These are phyloP conservation scores for Pichia inconspicua DNA, from an alignment of 1,139 yeast species.

Conservation along the genomic window DNA sequence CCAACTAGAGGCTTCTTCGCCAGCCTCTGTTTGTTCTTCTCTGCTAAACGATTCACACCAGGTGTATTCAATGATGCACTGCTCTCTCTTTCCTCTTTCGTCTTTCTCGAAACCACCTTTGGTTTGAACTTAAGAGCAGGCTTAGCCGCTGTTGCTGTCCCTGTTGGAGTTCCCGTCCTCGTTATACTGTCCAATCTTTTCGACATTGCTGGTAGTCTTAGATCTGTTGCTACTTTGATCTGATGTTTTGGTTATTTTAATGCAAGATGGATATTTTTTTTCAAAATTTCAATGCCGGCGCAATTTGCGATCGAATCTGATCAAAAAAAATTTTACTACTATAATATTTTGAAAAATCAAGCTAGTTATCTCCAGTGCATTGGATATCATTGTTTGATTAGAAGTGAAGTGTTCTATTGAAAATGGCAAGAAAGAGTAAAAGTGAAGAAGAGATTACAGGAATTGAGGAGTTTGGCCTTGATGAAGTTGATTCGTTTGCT, in stretches of 20 bases:
- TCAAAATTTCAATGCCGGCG: background rate
- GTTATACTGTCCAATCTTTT: conserved; percentile 32
- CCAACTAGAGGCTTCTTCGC: background rate
- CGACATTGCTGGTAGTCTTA: conserved; percentile 5
- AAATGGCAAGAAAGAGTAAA: conserved; percentile 15
- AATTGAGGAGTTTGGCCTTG: conserved; percentile 34
- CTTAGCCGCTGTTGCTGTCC: conserved; percentile 25
- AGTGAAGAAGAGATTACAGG: conserved; percentile 16
- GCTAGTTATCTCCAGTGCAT: no score
- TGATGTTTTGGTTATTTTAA: background rate
- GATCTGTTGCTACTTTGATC: background rate
- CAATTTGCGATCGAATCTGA: background rate
- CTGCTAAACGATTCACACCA: conserved; percentile 21
- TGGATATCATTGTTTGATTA: background rate
- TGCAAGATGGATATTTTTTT: no score
- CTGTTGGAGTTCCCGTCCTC: conserved; percentile 19
- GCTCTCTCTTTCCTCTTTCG: conserved; percentile 76
- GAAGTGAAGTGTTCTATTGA: background rate
- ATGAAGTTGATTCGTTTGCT: conserved; percentile 69
- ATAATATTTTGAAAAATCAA: no score
- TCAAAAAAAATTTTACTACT: no score
- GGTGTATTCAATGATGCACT: conserved; percentile 47
- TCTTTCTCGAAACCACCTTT: conserved; percentile 71
- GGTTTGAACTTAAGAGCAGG: conserved; percentile 65
- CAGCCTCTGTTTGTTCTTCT: conserved; percentile 6